These are phyloP conservation scores for Termitomyces sp. DNA, from an alignment of 768 basidiomycete species.

Conservation along the genomic window DNA sequence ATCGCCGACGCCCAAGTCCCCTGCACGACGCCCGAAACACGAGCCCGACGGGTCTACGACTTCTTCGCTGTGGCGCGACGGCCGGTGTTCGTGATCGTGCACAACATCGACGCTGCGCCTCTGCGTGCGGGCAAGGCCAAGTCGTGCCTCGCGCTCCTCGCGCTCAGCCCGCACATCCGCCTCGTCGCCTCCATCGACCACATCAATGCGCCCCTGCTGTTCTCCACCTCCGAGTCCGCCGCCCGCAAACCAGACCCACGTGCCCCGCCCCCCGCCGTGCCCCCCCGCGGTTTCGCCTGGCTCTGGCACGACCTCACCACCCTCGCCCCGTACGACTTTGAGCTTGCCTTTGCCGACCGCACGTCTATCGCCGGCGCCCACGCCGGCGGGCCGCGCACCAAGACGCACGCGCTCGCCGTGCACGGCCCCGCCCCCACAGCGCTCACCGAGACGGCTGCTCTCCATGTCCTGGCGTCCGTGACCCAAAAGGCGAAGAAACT, in stretches of 20 bases:
- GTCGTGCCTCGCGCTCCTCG: conserved; percentile 66
- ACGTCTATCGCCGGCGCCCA: conserved; percentile 54
- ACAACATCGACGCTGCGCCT: conserved; percentile 80
- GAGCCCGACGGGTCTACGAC: conserved; percentile 58
- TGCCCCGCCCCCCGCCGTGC: conserved; percentile 11
- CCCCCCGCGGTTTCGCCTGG: conserved; percentile 59
- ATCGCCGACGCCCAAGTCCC: conserved; percentile 29
- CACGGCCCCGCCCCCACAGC: conserved; percentile 27
- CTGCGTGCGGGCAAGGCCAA: conserved; percentile 62
- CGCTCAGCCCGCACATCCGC: conserved; percentile 71
- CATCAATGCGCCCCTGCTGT: conserved; percentile 78
- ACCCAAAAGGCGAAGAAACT: conserved; percentile 83
- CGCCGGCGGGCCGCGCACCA: conserved; percentile 32
- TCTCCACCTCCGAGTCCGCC: conserved; percentile 63
- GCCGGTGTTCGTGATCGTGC: conserved; percentile 67
- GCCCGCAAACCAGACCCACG: conserved; percentile 40
- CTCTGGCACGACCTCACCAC: conserved; percentile 92
- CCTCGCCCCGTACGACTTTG: conserved; percentile 73
- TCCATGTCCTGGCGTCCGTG: conserved; percentile 82
- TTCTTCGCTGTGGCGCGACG: conserved; percentile 42
- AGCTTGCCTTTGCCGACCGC: conserved; percentile 64
- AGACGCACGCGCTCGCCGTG: conserved; percentile 19
- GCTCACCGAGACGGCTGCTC: conserved; percentile 72
- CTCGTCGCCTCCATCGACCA: conserved; percentile 85
- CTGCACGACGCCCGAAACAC: conserved; percentile 48